Evolutionary conservation across 176 grass and related monocot species (phyloP).

Genomic region (Puccinellia tenuiflora): DNA sequence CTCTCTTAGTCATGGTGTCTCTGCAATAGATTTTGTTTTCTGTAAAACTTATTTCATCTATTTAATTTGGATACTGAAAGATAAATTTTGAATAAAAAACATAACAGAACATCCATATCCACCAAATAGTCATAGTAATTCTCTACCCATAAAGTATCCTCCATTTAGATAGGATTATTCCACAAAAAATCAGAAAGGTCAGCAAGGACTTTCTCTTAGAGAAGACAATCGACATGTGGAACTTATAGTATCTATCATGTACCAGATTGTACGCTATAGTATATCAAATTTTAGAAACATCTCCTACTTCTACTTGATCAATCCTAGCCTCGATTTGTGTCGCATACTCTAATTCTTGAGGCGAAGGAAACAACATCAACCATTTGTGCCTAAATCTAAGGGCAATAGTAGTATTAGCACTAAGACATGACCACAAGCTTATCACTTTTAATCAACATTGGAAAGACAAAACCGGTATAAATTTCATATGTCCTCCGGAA

Average conservation of each 20-base stretch:
- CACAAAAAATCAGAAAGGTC: not conserved
- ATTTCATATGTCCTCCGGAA: not conserved
- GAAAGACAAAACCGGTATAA: not conserved
- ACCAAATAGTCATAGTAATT: not conserved
- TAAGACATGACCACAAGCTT: not conserved
- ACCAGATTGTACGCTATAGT: not conserved
- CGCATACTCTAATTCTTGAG: not conserved
- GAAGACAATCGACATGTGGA: not conserved
- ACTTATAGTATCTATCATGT: not conserved
- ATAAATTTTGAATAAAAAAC: not conserved
- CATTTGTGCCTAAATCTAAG: not conserved
- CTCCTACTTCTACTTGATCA: not conserved
- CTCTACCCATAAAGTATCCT: not conserved
- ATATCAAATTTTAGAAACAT: not conserved
- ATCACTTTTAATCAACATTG: not conserved
- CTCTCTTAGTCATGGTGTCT: not conserved
- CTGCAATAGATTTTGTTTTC: not conserved
- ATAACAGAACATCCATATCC: not conserved
- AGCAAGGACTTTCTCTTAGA: not conserved
- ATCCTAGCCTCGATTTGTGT: not conserved
- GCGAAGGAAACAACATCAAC: not conserved
- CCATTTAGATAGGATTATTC: not conserved
- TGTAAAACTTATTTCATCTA: not conserved
- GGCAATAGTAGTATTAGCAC: not conserved
- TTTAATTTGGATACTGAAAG: not conserved